Base-by-base conservation (phyloP, 139 green algal genomes). In the Asterochloris sp. region DNA sequence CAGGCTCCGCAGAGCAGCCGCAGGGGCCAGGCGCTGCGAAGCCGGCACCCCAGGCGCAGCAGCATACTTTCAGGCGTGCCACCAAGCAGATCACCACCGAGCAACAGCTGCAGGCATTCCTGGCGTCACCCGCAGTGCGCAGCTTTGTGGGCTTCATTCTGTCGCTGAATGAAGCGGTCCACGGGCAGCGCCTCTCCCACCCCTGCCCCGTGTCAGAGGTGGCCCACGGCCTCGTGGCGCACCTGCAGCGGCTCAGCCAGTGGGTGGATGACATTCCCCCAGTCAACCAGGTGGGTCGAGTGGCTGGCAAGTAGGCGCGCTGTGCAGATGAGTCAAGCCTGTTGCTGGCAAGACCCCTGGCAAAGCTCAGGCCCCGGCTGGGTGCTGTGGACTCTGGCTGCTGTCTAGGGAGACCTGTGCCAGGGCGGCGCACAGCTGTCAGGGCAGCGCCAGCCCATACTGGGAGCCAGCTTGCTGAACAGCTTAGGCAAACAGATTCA, bases 81-180 rank as follows among this genome's bases (percentile, higher is more conserved):
- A n/a, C 67, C 24, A 68, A 21, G 23, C 67, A 62, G 60, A 69
- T 80, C 23, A 69, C 76, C 13, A 80, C 16, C 23, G 17, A 63
- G 17, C n/a, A 62, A 17, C 61, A 81, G 19, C 77, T 81, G 26
- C 62, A 73, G 23, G 82, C 54, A 27, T 85, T 85, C 64, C 62
- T 85, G 17, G 73, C 17, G 60, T 85, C 82, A 61, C 12, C n/a
- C 14, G 67, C 82, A 21, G n/a, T 54, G 68, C 63, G 73, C 13
- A 85, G 91, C 62, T 97, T 96, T 84, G 74, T 99, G 74, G 88
- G 80, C 4, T 99, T 98, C 86, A 80, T 99, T 0, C 87, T 96
- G 74, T 86, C 83, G 13, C 84, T 98, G 62, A 97, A 95, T 81
- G 76, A 94, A 54, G 89, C 93, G 0, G 89, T 94, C 9, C 73